phyloP scores from a whole-genome alignment of 2,329 filamentous ascomycete species.

The Microdochium paspali region DNA sequence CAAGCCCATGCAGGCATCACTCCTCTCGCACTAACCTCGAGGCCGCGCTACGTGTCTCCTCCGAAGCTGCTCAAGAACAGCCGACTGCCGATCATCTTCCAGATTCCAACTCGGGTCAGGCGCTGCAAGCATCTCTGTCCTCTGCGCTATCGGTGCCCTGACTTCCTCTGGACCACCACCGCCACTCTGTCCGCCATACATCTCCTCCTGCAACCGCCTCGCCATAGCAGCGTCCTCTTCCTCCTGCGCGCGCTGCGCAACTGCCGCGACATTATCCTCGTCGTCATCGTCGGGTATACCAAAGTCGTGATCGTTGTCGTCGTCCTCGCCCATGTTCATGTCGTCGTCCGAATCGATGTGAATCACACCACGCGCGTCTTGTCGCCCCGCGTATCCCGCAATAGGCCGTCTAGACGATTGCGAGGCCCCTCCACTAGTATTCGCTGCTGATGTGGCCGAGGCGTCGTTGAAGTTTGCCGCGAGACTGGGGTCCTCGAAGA shows the following conservation, averaged over 20 bases:
- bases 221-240: constrained; percentile 95
- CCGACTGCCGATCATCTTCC: constrained; percentile 45
- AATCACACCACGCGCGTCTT: constrained; percentile 54
- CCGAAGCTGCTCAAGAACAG: constrained; percentile 58
- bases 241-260: constrained; percentile 43
- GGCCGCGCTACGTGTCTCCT: constrained; percentile 21
- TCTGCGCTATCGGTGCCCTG: constrained; percentile 82
- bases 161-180: constrained; percentile 50
- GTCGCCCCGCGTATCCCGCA: constrained; percentile 24
- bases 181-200: constrained; percentile 49
- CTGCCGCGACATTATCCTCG: constrained; percentile 28
- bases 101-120: constrained; percentile 45
- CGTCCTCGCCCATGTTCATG: constrained; percentile 28
- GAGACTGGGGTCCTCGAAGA: constrained; percentile 78
- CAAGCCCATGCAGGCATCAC: background rate
- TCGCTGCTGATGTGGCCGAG: constrained; percentile 19
- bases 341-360: constrained; percentile 73
- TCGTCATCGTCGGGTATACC: constrained; percentile 23
- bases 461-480: constrained; percentile 32
- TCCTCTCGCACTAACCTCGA: constrained; percentile 10
- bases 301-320: constrained; percentile 24
- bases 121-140: constrained; percentile 83
- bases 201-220: constrained; percentile 80
- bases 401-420: constrained; percentile 4
- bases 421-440: constrained; percentile 7